These are phyloP conservation scores for Alternaria arbusti DNA, from an alignment of 2,329 filamentous ascomycete genomes.

Conservation along the genomic window DNA sequence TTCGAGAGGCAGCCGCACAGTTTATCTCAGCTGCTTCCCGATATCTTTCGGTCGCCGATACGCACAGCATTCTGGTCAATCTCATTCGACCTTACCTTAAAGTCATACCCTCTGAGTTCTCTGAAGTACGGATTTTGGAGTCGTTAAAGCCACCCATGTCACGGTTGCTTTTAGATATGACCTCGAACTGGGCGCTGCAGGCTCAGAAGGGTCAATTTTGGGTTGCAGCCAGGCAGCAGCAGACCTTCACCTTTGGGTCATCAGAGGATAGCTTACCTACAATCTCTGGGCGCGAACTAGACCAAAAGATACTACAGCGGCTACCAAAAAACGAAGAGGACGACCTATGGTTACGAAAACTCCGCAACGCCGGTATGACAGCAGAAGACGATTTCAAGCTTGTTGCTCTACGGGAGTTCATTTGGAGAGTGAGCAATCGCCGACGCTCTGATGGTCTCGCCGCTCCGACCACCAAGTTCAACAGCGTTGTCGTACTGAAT, in stretches of 20 bases:
- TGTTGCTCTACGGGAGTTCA: slow-evolving; percentile 83
- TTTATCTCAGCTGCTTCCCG: slow-evolving; percentile 80
- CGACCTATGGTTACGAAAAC: slow-evolving; percentile 85
- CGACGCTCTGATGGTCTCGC: slow-evolving; percentile 63
- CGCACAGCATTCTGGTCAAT: slow-evolving; percentile 81
- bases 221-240: slow-evolving; percentile 75
- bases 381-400: slow-evolving; percentile 89
- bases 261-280: slow-evolving; percentile 61
- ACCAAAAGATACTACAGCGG: slow-evolving; percentile 65
- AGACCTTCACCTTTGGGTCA: slow-evolving; percentile 71
- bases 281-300: slow-evolving; percentile 64
- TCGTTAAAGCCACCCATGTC: slow-evolving; percentile 82
- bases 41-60: slow-evolving; percentile 79
- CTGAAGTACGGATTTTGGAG: slow-evolving; percentile 78
- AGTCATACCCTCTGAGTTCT: slow-evolving; percentile 70
- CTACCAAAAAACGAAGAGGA: slow-evolving; percentile 86
- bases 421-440: slow-evolving; percentile 82
- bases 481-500: slow-evolving; percentile 75
- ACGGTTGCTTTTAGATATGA: slow-evolving; percentile 81
- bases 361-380: slow-evolving; percentile 82
- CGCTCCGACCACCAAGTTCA: slow-evolving; percentile 58
- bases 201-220: slow-evolving; percentile 85
- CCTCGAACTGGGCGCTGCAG: slow-evolving; percentile 83
- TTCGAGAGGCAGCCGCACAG: slow-evolving; percentile 84
- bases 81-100: slow-evolving; percentile 84